Evolutionary conservation across 2,329 filamentous ascomycete genomes (phyloP).

Genomic region (Exophiala sp.): DNA sequence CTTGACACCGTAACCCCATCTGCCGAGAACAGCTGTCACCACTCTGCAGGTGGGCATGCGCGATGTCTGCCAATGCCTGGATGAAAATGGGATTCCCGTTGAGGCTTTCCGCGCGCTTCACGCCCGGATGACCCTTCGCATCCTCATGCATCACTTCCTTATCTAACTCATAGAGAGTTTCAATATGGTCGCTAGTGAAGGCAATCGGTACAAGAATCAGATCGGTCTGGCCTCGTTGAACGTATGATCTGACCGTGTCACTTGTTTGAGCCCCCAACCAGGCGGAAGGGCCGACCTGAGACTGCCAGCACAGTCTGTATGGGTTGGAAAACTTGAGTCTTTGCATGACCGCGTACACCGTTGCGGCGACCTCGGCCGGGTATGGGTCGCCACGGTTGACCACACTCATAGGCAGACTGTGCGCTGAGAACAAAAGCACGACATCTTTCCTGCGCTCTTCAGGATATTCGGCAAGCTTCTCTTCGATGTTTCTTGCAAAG

Average conservation of each 20-base stretch:
- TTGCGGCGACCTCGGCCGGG: slow-evolving; percentile 89
- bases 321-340: slow-evolving; percentile 79
- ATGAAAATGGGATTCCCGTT: slow-evolving; percentile 93
- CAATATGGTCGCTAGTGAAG: slow-evolving; percentile 98
- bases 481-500: slow-evolving; percentile 87
- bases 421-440: slow-evolving; percentile 86
- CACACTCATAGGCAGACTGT: slow-evolving; percentile 94
- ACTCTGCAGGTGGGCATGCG: slow-evolving; percentile 68
- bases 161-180: slow-evolving; percentile 91
- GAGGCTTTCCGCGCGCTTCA: slow-evolving; percentile 86
- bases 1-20: slow-evolving; percentile 86
- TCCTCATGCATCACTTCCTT: slow-evolving; percentile 88
- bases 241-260: slow-evolving; percentile 78
- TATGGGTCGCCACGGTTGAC: slow-evolving; percentile 96
- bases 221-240: slow-evolving; percentile 86
- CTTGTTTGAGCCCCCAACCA: slow-evolving; percentile 95
- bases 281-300: slow-evolving; percentile 88
- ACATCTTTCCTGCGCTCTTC: slow-evolving; percentile 72
- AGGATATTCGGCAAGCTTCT: slow-evolving; percentile 75
- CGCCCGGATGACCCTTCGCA: slow-evolving; percentile 58
- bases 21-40: slow-evolving; percentile 69
- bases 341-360: slow-evolving; percentile 95
- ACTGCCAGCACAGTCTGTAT: slow-evolving; percentile 95
- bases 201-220: slow-evolving; percentile 89
- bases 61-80: slow-evolving; percentile 78